Conservation (phyloP, 2,329 filamentous ascomycete species). For the Trichoderma sp. region DNA sequence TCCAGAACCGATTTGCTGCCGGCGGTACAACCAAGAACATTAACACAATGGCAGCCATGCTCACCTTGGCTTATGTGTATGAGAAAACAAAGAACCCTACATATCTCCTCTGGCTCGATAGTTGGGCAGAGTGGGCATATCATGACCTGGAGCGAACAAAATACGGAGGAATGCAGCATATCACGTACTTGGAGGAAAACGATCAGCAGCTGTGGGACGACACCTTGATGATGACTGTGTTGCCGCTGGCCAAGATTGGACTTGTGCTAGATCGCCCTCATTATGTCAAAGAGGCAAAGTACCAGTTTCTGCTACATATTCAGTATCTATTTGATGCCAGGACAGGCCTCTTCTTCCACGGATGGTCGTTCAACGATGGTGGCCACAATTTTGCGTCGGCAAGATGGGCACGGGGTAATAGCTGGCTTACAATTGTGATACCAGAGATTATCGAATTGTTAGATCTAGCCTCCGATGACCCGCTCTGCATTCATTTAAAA, state of each 20-base stretch:
- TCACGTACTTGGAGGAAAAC: slow-evolving; percentile 15
- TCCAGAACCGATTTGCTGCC: neutral
- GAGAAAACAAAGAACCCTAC: slow-evolving; percentile 7
- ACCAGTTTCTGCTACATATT: slow-evolving; percentile 7
- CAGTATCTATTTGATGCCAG: slow-evolving; percentile 6
- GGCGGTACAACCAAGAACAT: slow-evolving; percentile 11
- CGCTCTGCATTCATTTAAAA: neutral
- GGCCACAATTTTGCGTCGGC: slow-evolving; percentile 8
- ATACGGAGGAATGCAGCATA: slow-evolving; percentile 12
- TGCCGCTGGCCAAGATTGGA: slow-evolving; percentile 7
- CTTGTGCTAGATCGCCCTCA: slow-evolving; percentile 1
- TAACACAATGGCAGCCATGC: slow-evolving; percentile 12
- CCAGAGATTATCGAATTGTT: slow-evolving; percentile 8
- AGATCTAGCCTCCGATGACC: neutral
- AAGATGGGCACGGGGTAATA: slow-evolving; percentile 8
- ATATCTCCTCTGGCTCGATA: slow-evolving; percentile 1
- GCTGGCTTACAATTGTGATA: slow-evolving; percentile 10
- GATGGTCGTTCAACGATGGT: slow-evolving; percentile 7
- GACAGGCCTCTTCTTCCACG: slow-evolving; percentile 11
- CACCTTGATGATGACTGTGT: slow-evolving; percentile 10
- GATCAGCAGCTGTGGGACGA: slow-evolving; percentile 12
- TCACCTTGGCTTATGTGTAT: slow-evolving; percentile 2
- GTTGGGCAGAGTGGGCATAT: slow-evolving; percentile 13
- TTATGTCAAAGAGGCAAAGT: slow-evolving; percentile 4
- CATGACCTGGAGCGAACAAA: slow-evolving; percentile 10